phyloP scores from a whole-genome alignment of 2,329 filamentous ascomycete species.

The Podosphaera aphanis region DNA sequence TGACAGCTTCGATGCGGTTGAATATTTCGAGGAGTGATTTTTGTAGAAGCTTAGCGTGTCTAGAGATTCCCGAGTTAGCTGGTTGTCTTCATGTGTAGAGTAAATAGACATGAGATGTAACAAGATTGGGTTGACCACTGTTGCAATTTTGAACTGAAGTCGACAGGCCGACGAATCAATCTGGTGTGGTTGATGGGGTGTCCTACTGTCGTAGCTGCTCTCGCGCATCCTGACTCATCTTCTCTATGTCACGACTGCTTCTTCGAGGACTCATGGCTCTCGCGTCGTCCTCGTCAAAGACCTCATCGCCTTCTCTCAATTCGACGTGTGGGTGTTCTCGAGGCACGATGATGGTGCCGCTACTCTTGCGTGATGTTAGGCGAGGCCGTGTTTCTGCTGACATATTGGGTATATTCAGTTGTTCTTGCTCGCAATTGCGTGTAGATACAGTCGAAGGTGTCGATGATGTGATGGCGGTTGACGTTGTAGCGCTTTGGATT shows the following conservation, averaged over 20 bases:
- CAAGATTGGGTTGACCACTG: not conserved
- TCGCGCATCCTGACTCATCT: slow-evolving; percentile 61
- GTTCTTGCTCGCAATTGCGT: no score
- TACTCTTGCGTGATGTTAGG: slow-evolving; percentile 52
- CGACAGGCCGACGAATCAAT: no score
- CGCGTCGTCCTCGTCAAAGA: slow-evolving; percentile 65
- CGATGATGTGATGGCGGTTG: no score
- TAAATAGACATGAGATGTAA: not conserved
- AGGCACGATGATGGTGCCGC: slow-evolving; percentile 61
- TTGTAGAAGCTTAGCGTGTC: slow-evolving; percentile 73
- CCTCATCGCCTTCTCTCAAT: slow-evolving; percentile 39
- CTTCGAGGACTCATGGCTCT: slow-evolving; percentile 82
- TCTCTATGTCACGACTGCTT: slow-evolving; percentile 76
- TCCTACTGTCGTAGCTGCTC: slow-evolving; percentile 34
- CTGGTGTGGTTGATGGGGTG: not conserved
- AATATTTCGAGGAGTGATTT: slow-evolving; percentile 75
- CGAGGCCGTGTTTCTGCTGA: slow-evolving; percentile 28
- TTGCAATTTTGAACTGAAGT: not conserved
- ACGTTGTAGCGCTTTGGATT: no score
- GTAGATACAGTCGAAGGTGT: no score
- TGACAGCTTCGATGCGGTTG: slow-evolving; percentile 82
- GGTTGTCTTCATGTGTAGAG: slow-evolving; percentile 3
- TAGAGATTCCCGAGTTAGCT: slow-evolving; percentile 18
- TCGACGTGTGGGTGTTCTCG: slow-evolving; percentile 53
- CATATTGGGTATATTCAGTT: no score